Base-by-base conservation (phyloP, 2,329 filamentous ascomycete genomes). In the Myriangium duriaei region DNA sequence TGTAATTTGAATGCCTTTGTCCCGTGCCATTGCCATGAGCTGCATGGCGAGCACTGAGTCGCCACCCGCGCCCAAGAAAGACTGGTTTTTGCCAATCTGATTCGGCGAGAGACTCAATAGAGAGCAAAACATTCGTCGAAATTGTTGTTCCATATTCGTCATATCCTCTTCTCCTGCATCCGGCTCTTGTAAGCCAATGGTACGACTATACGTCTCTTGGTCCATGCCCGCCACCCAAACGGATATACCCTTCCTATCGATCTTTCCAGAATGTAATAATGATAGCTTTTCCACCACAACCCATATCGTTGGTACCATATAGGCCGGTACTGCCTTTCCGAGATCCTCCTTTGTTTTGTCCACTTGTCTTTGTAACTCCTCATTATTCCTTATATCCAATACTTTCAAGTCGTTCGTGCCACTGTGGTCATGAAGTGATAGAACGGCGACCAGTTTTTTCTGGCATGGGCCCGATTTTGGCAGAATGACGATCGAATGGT, bases 31-130 rank as follows among this genome's bases (percentile, higher is more conserved):
- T 9, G 69, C 63, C 1, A 76, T 73, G 1, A 78, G 57, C 49
- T 70, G 73, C 71, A 78, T 79, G 2, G 72, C 72, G 1, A 64
- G 56, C 16, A 76, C 70, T 0, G 72, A 76, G 53, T 76, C 72
- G 13, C 73, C 73, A 1, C 73, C 72, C 0, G 74, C 62, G 2
- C 64, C 62, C 62, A 76, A 76, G 55, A 77, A 76, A 54, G 68
- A 72, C 47, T 75, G 68, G 10, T 73, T 65, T 1, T 67, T 54
- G 1, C 67, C 61, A n/a, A 76, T n/a, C 70, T 1, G 64, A 57
- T 2, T 67, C 59, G 37, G 68, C 58, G n/a, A n/a, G n/a, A n/a
- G n/a, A 1, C 49, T 53, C 18, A 74, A 52, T 2, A 71, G 61
- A 3, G 58, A 59, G 26, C 62, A 58, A 71, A 71, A 76, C 10